Percentiles rank a stretch among this genome's conserved stretches.
Evolutionary conservation across 2,329 filamentous ascomycete species (phyloP).

Genomic region (Coniochaeta ligniaria): DNA sequence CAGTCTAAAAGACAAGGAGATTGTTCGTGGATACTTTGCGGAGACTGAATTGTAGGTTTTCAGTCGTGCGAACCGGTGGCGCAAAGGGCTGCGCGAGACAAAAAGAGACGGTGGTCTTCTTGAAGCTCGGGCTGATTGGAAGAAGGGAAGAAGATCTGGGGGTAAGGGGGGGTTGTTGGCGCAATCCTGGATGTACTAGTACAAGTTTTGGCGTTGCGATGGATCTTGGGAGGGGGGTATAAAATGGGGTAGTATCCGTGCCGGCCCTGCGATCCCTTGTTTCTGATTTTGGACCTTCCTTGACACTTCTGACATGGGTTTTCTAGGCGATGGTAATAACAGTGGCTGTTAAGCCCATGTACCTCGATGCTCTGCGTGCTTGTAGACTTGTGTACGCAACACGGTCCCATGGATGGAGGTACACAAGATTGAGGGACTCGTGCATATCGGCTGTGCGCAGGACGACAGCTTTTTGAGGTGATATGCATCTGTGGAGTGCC

Average conservation of each 20-base stretch:
- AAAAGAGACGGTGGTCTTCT: neutral
- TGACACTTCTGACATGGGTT: neutral
- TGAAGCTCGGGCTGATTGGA: slow-evolving; percentile 2
- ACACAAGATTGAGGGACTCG: neutral
- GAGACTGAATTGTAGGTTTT: neutral
- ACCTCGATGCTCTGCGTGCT: neutral
- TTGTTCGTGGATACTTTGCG: neutral
- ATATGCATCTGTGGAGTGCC: neutral
- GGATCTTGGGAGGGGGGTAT: neutral
- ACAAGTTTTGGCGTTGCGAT: neutral
- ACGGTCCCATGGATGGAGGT: neutral
- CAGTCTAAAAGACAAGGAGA: neutral
- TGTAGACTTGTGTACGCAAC: neutral
- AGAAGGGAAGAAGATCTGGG: slow-evolving; percentile 2
- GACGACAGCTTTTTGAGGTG: neutral
- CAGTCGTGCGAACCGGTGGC: neutral
- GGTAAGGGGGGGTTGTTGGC: neutral
- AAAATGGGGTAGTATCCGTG: slow-evolving; percentile 3
- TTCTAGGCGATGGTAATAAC: neutral
- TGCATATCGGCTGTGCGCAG: neutral
- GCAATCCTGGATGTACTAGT: neutral
- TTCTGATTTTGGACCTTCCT: slow-evolving; percentile 3
- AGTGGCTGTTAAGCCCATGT: neutral
- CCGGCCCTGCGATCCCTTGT: slow-evolving; percentile 3
- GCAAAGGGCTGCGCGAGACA: neutral